phyloP scores from a whole-genome alignment of 129 eudicot genomes.

The Centaurea solstitialis region DNA sequence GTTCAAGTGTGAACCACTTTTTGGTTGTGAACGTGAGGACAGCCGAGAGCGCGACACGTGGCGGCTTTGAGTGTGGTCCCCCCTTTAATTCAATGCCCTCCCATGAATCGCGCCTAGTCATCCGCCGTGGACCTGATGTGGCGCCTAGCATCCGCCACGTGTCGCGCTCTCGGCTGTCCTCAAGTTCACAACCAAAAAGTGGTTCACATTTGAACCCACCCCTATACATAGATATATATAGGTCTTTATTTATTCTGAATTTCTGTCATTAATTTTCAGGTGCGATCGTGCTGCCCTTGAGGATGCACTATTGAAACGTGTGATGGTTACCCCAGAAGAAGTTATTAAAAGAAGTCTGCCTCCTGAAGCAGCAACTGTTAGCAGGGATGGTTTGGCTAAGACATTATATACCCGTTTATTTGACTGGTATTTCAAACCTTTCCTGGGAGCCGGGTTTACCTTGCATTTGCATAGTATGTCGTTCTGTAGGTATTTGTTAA shows the following conservation, averaged over 20 bases:
- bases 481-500: slow-evolving; percentile 10
- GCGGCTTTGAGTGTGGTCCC: too few species aligned
- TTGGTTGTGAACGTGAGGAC: too few species aligned
- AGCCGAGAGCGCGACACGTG: too few species aligned
- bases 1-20: too few species aligned
- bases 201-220: too few species aligned
- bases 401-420: slow-evolving; percentile 86
- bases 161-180: too few species aligned
- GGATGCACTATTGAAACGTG: slow-evolving; percentile 92
- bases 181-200: too few species aligned
- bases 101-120: too few species aligned
- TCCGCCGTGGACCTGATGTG: too few species aligned
- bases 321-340: slow-evolving; percentile 99
- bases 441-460: slow-evolving; percentile 11
- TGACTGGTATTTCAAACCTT: slow-evolving; percentile 67
- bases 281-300: slow-evolving; percentile 78
- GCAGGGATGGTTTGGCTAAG: slow-evolving; percentile 97
- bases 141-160: too few species aligned
- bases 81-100: too few species aligned
- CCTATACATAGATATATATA: too few species aligned
- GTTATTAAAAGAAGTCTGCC: slow-evolving; percentile 96
- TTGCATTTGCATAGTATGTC: slow-evolving; percentile 1
- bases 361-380: slow-evolving; percentile 74
- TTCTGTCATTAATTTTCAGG: slow-evolving; percentile 41
- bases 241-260: slow-evolving; percentile 18